Evolutionary conservation across 1,284 basidiomycete species (phyloP).

Genomic region (Melampsora occidentalis): DNA sequence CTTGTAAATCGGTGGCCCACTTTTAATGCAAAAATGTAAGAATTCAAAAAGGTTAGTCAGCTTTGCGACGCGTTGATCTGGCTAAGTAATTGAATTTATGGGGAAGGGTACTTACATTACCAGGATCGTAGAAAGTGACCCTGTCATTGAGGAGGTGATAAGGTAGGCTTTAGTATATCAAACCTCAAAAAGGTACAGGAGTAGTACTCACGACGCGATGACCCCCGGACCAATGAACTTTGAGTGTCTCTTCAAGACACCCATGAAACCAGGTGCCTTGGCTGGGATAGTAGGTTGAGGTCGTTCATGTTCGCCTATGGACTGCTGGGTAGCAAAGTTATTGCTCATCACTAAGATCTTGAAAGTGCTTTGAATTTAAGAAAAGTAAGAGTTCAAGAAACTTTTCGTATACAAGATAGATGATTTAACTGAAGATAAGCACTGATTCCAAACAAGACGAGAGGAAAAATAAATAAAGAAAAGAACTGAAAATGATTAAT

Average conservation of each 20-base stretch:
- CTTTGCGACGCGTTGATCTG: neutral
- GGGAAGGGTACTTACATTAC: slow-evolving; percentile 12
- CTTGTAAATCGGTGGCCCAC: slow-evolving; percentile 38
- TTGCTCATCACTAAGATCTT: neutral
- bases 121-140: slow-evolving; percentile 26
- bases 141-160: neutral
- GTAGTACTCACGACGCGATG: slow-evolving; percentile 20
- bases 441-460: too few relatives aligned
- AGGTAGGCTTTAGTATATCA: neutral
- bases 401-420: too few relatives aligned
- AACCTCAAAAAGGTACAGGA: too few relatives aligned
- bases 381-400: too few relatives aligned
- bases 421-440: too few relatives aligned
- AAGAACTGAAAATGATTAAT: too few relatives aligned
- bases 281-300: neutral
- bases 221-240: slow-evolving; percentile 39
- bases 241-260: slow-evolving; percentile 28
- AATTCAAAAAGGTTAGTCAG: neutral
- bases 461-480: too few relatives aligned
- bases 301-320: neutral
- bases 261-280: neutral
- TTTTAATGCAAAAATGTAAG: neutral
- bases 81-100: too few relatives aligned
- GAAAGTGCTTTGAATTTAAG: too few relatives aligned
- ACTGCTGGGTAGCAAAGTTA: neutral